Conservation (phyloP, 176 grass and related monocot species). For the Calamus simplicifolius region DNA sequence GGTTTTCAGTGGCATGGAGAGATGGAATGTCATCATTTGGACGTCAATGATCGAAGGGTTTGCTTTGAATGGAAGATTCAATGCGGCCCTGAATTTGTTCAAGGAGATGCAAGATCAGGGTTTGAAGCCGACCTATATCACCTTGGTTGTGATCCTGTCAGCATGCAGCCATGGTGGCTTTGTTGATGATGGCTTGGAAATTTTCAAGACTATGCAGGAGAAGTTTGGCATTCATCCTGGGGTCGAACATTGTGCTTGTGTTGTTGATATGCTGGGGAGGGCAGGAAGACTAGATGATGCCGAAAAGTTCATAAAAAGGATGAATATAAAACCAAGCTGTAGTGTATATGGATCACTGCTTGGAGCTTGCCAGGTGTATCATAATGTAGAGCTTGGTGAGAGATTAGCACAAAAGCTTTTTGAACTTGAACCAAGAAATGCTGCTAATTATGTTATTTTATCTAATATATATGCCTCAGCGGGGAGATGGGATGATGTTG, state of each 20-base stretch:
- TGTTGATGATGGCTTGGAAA: conserved; percentile 8
- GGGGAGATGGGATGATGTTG: conserved; percentile 16
- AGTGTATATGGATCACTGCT: conserved; percentile 13
- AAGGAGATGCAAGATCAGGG: conserved; percentile 2
- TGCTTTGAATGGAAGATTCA: conserved; percentile 12
- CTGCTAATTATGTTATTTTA: conserved; percentile 17
- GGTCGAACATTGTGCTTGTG: conserved; percentile 21
- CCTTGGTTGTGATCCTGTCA: conserved; percentile 15
- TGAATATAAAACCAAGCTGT: conserved; percentile 1
- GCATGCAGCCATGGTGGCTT: conserved; percentile 14
- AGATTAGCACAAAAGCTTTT: conserved; percentile 8
- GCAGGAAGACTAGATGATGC: conserved; percentile 17
- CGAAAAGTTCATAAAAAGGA: conserved; percentile 13
- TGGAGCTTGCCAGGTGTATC: conserved; percentile 21
- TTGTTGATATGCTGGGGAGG: conserved; percentile 20
- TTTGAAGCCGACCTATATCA: conserved; percentile 5
- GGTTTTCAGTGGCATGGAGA: conserved; percentile 5
- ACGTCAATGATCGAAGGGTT: conserved; percentile 23
- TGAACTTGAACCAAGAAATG: conserved; percentile 13
- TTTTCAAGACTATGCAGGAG: conserved; percentile 10
- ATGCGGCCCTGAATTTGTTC: conserved; percentile 10
- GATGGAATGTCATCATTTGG: conserved; percentile 11
- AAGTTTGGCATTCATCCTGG: conserved; percentile 10
- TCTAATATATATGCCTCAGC: conserved; percentile 23
- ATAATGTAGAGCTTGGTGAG: conserved; percentile 22